These are phyloP conservation scores for Backusella circina DNA, from an alignment of 192 early-diverging fungal species.

Conservation along the genomic window DNA sequence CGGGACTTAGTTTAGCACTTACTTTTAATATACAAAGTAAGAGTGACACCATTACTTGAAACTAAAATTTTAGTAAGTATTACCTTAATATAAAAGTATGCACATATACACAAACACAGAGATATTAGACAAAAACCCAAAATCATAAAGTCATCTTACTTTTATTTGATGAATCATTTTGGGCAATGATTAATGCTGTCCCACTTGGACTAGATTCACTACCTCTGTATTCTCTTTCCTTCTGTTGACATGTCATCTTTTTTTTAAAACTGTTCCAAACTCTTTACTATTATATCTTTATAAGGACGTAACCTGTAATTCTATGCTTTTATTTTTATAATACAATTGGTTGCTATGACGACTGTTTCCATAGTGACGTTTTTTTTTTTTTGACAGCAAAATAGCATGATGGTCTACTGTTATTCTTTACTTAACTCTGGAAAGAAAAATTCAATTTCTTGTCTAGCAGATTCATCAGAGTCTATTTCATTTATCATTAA, in stretches of 20 bases:
- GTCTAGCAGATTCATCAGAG: constrained; percentile 49
- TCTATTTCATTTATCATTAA: constrained; percentile 33
- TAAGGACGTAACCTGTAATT: not conserved
- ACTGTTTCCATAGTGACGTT: not conserved
- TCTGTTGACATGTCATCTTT: not conserved
- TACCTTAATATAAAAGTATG: not conserved
- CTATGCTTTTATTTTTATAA: not conserved
- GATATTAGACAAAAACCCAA: not conserved
- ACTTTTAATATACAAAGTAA: not conserved
- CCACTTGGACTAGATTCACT: not conserved
- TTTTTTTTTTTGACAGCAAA: not conserved
- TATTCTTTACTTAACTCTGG: constrained; percentile 22
- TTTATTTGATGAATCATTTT: not conserved
- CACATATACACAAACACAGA: not conserved
- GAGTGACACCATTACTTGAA: not conserved
- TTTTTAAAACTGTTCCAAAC: not conserved
- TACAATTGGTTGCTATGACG: not conserved
- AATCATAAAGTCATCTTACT: not conserved
- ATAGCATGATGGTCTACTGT: not conserved
- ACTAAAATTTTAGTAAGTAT: not conserved
- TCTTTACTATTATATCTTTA: not conserved
- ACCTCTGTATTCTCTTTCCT: not conserved
- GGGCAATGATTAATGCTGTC: not conserved
- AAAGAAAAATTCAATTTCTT: constrained; percentile 63
- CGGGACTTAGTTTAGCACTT: not conserved